These are phyloP conservation scores for Alternaria triticina DNA, from an alignment of 2,329 filamentous ascomycete species.

Conservation along the genomic window DNA sequence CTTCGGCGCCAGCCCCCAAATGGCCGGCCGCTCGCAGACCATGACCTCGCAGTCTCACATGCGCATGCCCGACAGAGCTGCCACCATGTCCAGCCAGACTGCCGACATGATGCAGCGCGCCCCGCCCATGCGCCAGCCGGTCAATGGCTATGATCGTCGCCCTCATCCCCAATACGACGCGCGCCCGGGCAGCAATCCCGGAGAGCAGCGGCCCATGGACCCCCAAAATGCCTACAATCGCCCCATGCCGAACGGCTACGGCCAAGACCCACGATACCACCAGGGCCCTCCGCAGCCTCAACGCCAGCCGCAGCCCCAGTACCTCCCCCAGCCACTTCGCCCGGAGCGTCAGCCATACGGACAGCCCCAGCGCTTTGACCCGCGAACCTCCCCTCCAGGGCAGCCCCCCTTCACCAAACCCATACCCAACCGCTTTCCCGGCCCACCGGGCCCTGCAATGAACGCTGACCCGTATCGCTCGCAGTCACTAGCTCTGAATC, in stretches of 20 bases:
- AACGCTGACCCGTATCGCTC: slow-evolving; percentile 88
- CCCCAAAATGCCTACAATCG: slow-evolving; percentile 37
- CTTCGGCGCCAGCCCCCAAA: slow-evolving; percentile 81
- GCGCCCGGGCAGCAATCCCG: slow-evolving; percentile 30
- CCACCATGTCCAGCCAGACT: slow-evolving; percentile 65
- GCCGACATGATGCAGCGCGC: slow-evolving; percentile 65
- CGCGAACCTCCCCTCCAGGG: slow-evolving; percentile 58
- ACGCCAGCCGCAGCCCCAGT: slow-evolving; percentile 60
- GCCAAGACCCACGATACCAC: slow-evolving; percentile 40
- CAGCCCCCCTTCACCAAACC: slow-evolving; percentile 62
- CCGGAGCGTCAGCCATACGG: slow-evolving; percentile 74
- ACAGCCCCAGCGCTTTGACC: slow-evolving; percentile 73
- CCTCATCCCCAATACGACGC: slow-evolving; percentile 39
- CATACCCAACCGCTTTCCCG: slow-evolving; percentile 62
- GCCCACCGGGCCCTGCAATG: slow-evolving; percentile 68
- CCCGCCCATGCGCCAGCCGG: slow-evolving; percentile 64
- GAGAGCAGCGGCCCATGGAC: slow-evolving; percentile 38
- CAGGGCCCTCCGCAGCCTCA: slow-evolving; percentile 45
- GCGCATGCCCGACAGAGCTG: slow-evolving; percentile 71
- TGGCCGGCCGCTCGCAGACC: slow-evolving; percentile 84
- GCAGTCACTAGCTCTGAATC: slow-evolving; percentile 83
- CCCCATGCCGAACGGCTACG: slow-evolving; percentile 49
- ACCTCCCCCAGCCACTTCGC: slow-evolving; percentile 65
- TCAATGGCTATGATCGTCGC: slow-evolving; percentile 49
- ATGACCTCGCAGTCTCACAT: slow-evolving; percentile 82